Conservation (phyloP, 345 rosid species). For the Ailanthus altissimus region DNA sequence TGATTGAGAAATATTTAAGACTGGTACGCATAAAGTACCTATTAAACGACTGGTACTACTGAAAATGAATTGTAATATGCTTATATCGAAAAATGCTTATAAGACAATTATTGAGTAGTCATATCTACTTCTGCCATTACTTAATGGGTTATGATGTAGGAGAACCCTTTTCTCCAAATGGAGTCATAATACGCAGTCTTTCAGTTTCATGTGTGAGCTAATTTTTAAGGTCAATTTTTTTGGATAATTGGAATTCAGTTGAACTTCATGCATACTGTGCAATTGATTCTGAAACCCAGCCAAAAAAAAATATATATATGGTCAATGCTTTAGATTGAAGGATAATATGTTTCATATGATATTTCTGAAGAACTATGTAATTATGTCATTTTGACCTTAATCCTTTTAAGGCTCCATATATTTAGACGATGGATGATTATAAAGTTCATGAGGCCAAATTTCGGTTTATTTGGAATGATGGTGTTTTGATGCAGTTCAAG, state of each 20-base stretch:
- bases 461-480: background rate
- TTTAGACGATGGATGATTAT: background rate
- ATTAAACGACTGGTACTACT: background rate
- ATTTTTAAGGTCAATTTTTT: background rate
- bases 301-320: background rate
- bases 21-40: background rate
- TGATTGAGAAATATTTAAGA: background rate
- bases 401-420: background rate
- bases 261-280: background rate
- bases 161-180: background rate
- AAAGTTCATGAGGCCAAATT: background rate
- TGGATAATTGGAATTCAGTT: background rate
- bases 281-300: background rate
- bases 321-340: background rate
- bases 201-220: background rate
- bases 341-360: background rate
- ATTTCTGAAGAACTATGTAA: background rate
- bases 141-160: background rate
- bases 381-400: background rate
- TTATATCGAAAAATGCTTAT: background rate
- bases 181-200: background rate
- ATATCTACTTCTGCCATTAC: background rate
- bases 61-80: background rate
- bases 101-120: background rate
- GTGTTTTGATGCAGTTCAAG: no score